phyloP scores from a whole-genome alignment of 768 basidiomycete species.

The Galerina marginata region DNA sequence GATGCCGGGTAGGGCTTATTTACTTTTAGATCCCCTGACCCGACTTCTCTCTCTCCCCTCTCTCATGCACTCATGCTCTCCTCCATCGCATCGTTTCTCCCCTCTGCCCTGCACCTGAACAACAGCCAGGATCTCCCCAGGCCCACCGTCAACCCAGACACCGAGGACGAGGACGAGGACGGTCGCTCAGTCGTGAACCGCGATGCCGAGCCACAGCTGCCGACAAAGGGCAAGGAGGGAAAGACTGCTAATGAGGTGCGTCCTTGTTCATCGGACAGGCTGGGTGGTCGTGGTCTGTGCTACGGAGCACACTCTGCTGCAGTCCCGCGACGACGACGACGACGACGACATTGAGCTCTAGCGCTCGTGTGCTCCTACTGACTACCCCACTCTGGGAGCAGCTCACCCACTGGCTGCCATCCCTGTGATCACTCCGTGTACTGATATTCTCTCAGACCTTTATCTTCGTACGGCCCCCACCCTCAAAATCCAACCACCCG shows the following conservation, averaged over 20 bases:
- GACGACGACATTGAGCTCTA: neutral
- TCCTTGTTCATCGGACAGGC: constrained; percentile 16
- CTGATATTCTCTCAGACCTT: constrained; percentile 63
- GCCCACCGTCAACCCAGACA: constrained; percentile 27
- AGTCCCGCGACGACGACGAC: neutral
- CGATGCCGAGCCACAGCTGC: constrained; percentile 6
- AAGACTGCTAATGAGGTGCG: constrained; percentile 37
- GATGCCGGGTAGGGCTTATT: constrained; percentile 7
- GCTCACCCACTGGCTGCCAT: neutral
- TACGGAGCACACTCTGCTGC: neutral
- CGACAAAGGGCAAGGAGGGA: constrained; percentile 27
- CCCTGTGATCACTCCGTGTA: neutral
- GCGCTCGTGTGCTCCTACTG: constrained; percentile 1
- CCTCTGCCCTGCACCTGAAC: constrained; percentile 47
- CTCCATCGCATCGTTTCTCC: constrained; percentile 54
- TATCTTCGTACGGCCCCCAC: constrained; percentile 91
- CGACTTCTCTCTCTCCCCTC: neutral
- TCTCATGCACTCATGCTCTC: constrained; percentile 50
- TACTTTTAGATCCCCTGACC: neutral
- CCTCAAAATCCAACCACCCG: constrained; percentile 83
- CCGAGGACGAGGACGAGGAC: constrained; percentile 40
- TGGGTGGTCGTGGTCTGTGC: constrained; percentile 13
- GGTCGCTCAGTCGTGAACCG: constrained; percentile 11
- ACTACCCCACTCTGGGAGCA: constrained; percentile 7
- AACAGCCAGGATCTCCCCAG: constrained; percentile 25